phyloP scores from a whole-genome alignment of 2,329 filamentous ascomycete species.

The Basipetospora sp. region DNA sequence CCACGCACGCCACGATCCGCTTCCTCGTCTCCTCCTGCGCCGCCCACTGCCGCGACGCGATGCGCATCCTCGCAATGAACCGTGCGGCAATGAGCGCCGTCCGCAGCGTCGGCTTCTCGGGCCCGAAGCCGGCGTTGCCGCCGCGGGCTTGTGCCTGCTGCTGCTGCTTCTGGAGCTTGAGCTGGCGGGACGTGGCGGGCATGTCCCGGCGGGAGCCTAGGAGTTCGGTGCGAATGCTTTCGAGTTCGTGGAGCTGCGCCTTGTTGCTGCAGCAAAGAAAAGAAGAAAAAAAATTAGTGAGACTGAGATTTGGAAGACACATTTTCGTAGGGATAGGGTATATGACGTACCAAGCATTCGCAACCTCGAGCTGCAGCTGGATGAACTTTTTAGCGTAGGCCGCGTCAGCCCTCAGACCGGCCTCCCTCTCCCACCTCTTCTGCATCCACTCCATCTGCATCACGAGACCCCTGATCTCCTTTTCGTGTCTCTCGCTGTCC shows the following conservation, averaged over 20 bases:
- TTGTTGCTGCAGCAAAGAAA: slow-evolving; percentile 54
- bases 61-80: slow-evolving; percentile 37
- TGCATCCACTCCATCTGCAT: slow-evolving; percentile 88
- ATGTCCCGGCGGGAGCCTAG: slow-evolving; percentile 21
- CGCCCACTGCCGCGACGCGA: slow-evolving; percentile 34
- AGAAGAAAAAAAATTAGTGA: slow-evolving; percentile 6
- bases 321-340: slow-evolving; percentile 2
- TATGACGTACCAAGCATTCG: slow-evolving; percentile 70
- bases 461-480: slow-evolving; percentile 65
- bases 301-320: too few species aligned
- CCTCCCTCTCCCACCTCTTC: slow-evolving; percentile 65
- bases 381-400: slow-evolving; percentile 81
- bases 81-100: slow-evolving; percentile 33
- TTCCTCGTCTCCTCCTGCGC: slow-evolving; percentile 35
- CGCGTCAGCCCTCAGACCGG: slow-evolving; percentile 62
- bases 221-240: slow-evolving; percentile 50
- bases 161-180: slow-evolving; percentile 2
- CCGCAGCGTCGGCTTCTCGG: slow-evolving; percentile 18
- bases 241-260: slow-evolving; percentile 72
- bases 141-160: slow-evolving; percentile 1
- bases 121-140: slow-evolving; percentile 7
- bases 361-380: slow-evolving; percentile 63
- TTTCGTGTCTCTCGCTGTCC: slow-evolving; percentile 49
- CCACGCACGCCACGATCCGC: slow-evolving; percentile 33
- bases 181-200: background rate